Base-by-base conservation (phyloP, 139 green algal species). In the Chlorella ohadii region DNA sequence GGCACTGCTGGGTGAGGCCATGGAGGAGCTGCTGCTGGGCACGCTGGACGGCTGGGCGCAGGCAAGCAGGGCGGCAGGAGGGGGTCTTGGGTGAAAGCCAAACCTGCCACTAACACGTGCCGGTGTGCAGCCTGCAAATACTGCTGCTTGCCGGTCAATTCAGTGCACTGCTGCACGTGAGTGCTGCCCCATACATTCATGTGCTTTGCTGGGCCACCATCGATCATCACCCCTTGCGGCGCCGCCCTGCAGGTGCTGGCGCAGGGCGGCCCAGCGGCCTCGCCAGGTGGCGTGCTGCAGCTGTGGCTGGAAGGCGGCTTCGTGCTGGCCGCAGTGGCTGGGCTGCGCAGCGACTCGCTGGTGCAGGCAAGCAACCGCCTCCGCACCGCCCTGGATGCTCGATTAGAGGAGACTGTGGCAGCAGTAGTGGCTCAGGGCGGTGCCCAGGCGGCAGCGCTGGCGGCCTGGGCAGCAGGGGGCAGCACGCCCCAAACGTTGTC, bases 11-110 rank as follows among this genome's bases (percentile, higher is more conserved):
- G 36, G 31, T 0, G 79, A 87, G 25, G 83, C 47, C 25, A 67
- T 85, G 31, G 41, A 68, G 16, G 88, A 86, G 81, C 65, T 89
- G 27, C 23, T 88, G 66, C 75, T 79, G 61, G 63, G 41, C 71
- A 73, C 88, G 44, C 73, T 88, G 86, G 79, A 84, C 4, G 79
- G 79, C n/a, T 78, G 78, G 12, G 22, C 66, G 15, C 65, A 84
- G 79, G 51, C 51, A 22, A 59, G 51, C 51, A 59, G 51, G 51
- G 51, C 51, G 22, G 15, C 15, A 22, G 51, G 51, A 23, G 51
- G 39, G 56, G 17, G 1, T 12, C 34, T 20, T 44, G 65, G 12
- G 28, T 72, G 12, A 31, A 16, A 11, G 11, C 7, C 44, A n/a
- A n/a, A 33, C 9, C 4, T 44, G 11, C 33, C 31, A 11, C 33